These are phyloP conservation scores for Rhizopogon salebrosus DNA, from an alignment of 768 basidiomycete genomes.

Conservation along the genomic window DNA sequence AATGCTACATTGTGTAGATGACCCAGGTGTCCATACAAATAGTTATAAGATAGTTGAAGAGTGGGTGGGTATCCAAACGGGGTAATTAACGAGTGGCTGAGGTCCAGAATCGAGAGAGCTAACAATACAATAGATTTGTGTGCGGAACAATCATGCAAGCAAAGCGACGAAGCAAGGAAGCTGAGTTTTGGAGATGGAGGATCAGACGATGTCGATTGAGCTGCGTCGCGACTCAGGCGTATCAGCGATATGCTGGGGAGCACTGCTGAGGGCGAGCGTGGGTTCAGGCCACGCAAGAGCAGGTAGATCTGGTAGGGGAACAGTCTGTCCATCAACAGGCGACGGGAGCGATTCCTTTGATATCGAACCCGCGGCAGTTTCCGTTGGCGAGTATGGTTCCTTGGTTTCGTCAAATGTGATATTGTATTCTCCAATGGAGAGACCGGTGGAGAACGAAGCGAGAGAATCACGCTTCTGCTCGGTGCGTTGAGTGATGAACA, in stretches of 20 bases:
- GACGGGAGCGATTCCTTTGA: slow-evolving; percentile 24
- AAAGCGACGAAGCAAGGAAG: background rate
- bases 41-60: slow-evolving; percentile 11
- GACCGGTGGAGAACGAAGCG: slow-evolving; percentile 40
- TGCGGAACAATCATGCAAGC: background rate
- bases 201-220: slow-evolving; percentile 15
- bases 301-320: slow-evolving; percentile 16
- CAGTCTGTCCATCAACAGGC: slow-evolving; percentile 13
- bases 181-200: background rate
- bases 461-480: slow-evolving; percentile 45
- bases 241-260: slow-evolving; percentile 20
- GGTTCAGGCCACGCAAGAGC: slow-evolving; percentile 8
- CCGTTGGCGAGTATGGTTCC: slow-evolving; percentile 21
- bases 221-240: slow-evolving; percentile 6
- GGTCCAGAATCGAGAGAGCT: slow-evolving; percentile 8
- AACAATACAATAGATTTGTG: slow-evolving; percentile 22
- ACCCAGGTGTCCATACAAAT: slow-evolving; percentile 18
- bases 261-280: slow-evolving; percentile 4
- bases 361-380: slow-evolving; percentile 11
- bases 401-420: slow-evolving; percentile 25
- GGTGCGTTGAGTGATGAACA: slow-evolving; percentile 40
- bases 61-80: slow-evolving; percentile 15
- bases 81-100: background rate
- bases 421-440: slow-evolving; percentile 38
- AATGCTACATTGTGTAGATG: slow-evolving; percentile 26